Evolutionary conservation across 2,329 filamentous ascomycete genomes (phyloP).

Genomic region (Aspergillus versicolor): DNA sequence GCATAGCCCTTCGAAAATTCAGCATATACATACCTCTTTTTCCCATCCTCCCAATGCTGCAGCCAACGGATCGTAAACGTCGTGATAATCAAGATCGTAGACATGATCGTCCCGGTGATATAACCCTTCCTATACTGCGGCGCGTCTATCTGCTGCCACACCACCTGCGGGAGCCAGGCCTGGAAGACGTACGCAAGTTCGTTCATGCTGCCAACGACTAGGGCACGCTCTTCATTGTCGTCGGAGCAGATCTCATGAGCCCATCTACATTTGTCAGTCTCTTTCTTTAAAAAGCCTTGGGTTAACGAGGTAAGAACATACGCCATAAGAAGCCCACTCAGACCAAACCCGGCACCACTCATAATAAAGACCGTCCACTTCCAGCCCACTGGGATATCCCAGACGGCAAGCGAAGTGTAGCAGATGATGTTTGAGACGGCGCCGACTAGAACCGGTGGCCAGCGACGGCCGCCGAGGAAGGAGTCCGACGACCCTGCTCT

Average conservation of each 20-base stretch:
- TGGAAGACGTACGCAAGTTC: slow-evolving; percentile 69
- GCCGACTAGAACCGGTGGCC: slow-evolving; percentile 61
- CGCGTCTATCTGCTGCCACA: slow-evolving; percentile 65
- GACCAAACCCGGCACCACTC: slow-evolving; percentile 47
- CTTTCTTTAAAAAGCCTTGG: not conserved
- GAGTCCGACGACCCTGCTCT: slow-evolving; percentile 60
- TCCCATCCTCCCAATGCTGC: slow-evolving; percentile 9
- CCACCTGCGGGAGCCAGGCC: slow-evolving; percentile 65
- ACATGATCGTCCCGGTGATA: slow-evolving; percentile 54
- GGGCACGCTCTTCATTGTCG: slow-evolving; percentile 64
- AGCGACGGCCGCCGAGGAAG: slow-evolving; percentile 58
- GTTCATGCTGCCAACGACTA: slow-evolving; percentile 67
- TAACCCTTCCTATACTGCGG: slow-evolving; percentile 62
- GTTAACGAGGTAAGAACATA: slow-evolving; percentile 26
- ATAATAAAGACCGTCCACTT: slow-evolving; percentile 65
- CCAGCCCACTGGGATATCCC: slow-evolving; percentile 54
- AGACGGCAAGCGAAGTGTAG: slow-evolving; percentile 48
- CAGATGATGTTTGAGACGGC: slow-evolving; percentile 44
- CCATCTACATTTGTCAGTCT: slow-evolving; percentile 37
- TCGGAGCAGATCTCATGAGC: slow-evolving; percentile 55
- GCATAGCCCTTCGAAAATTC: not conserved
- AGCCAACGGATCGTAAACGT: slow-evolving; percentile 26
- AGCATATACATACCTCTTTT: slow-evolving; percentile 2
- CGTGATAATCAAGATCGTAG: slow-evolving; percentile 51
- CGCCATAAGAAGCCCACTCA: slow-evolving; percentile 53